Conservation (phyloP, 257 asterid species). For the Jasminum sambac region DNA sequence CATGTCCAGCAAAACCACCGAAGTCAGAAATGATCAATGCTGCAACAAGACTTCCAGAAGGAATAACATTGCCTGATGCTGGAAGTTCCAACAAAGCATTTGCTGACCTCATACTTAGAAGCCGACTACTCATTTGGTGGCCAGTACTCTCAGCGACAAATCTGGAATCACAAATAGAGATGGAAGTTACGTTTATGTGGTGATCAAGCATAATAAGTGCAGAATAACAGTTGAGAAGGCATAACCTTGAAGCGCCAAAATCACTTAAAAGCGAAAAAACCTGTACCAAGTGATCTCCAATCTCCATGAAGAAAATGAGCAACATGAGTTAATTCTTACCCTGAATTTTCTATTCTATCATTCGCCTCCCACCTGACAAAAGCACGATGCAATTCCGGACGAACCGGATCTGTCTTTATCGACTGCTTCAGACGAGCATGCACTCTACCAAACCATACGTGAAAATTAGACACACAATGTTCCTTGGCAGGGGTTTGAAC, state of each 20-base stretch:
- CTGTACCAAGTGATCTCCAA: background rate
- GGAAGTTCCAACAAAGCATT: slow-evolving; percentile 85
- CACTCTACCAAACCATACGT: slow-evolving; percentile 52
- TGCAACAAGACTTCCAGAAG: slow-evolving; percentile 63
- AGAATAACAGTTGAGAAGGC: slow-evolving; percentile 9
- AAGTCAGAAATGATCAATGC: slow-evolving; percentile 73
- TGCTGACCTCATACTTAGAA: slow-evolving; percentile 91
- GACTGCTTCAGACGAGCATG: slow-evolving; percentile 84
- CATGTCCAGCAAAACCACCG: slow-evolving; percentile 41
- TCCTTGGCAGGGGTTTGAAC: slow-evolving; percentile 19
- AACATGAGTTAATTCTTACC: slow-evolving; percentile 48
- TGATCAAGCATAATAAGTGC: slow-evolving; percentile 20
- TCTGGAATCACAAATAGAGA: slow-evolving; percentile 39
- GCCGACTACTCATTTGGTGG: slow-evolving; percentile 85
- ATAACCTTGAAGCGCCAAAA: slow-evolving; percentile 9
- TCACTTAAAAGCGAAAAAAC: background rate
- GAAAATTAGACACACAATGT: slow-evolving; percentile 21
- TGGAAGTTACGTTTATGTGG: background rate
- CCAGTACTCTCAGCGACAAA: slow-evolving; percentile 97
- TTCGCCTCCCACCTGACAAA: slow-evolving; percentile 63
- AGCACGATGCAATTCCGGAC: slow-evolving; percentile 86
- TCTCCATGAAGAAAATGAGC: background rate
- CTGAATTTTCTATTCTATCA: slow-evolving; percentile 54
- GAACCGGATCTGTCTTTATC: slow-evolving; percentile 67
- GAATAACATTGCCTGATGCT: slow-evolving; percentile 55